phyloP scores from a whole-genome alignment of 306 rosid genomes.

The Cyamopsis tetragonoloba region DNA sequence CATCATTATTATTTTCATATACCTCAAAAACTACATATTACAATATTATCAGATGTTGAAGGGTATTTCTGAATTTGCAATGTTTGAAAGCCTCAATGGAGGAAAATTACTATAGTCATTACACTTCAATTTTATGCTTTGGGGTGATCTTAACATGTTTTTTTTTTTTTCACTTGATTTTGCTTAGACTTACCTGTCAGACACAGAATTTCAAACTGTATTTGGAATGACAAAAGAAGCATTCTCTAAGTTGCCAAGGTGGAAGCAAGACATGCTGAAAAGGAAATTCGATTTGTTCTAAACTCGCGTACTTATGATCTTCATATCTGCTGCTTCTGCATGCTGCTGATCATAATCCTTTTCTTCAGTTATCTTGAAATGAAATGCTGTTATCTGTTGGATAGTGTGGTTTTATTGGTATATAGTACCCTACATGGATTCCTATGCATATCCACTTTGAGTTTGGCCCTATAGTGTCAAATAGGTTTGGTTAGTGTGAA shows the following conservation, averaged over 20 bases:
- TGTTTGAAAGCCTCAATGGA: not conserved
- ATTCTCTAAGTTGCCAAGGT: constrained; percentile 79
- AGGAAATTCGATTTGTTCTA: constrained; percentile 83
- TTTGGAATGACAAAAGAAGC: constrained; percentile 76
- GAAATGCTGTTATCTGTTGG: constrained; percentile 37
- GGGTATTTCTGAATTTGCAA: too few species aligned
- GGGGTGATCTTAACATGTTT: constrained; percentile 18
- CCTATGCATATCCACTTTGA: constrained; percentile 41
- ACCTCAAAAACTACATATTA: too few species aligned
- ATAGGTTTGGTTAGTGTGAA: constrained; percentile 46
- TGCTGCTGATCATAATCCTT: constrained; percentile 25
- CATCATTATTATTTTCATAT: too few species aligned
- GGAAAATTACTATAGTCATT: not conserved
- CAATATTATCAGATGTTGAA: too few species aligned
- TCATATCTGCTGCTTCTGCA: constrained; percentile 32
- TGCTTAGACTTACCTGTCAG: constrained; percentile 82
- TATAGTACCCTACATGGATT: constrained; percentile 45
- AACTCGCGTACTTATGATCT: constrained; percentile 27
- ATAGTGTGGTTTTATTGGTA: constrained; percentile 53
- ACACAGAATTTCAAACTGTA: constrained; percentile 62
- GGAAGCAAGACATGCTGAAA: constrained; percentile 99
- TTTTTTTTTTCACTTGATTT: constrained; percentile 21
- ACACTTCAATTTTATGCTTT: not conserved
- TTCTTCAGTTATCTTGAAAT: constrained; percentile 47
- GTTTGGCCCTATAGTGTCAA: constrained; percentile 52